These are phyloP conservation scores for Peronospora farinosa DNA, from an alignment of 352 stramenopile species.

Conservation along the genomic window DNA sequence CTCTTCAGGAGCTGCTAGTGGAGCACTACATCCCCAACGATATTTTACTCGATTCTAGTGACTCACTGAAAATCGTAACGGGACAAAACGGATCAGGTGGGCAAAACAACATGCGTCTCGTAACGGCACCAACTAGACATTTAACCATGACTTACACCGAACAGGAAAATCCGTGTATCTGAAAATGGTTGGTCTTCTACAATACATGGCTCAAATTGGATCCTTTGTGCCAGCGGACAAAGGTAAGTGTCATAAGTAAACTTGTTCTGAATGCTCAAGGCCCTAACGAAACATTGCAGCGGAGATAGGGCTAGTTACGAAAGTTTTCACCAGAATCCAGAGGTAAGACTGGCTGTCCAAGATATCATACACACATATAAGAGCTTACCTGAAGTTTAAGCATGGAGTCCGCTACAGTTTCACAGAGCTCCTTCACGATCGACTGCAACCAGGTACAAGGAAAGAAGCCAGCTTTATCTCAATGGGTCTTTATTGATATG, in stretches of 20 bases:
- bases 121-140: not conserved
- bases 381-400: slow-evolving; percentile 25
- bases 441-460: slow-evolving; percentile 72
- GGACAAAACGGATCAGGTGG: slow-evolving; percentile 83
- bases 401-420: slow-evolving; percentile 67
- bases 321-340: slow-evolving; percentile 78
- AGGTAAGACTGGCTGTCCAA: slow-evolving; percentile 32
- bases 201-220: slow-evolving; percentile 83
- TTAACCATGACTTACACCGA: not conserved
- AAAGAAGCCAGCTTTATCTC: not conserved
- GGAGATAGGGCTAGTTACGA: slow-evolving; percentile 63
- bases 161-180: slow-evolving; percentile 84
- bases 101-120: not conserved
- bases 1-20: slow-evolving; percentile 78
- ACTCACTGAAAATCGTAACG: slow-evolving; percentile 64
- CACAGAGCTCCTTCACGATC: slow-evolving; percentile 85
- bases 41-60: slow-evolving; percentile 35
- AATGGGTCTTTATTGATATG: slow-evolving; percentile 2
- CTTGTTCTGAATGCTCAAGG: not conserved
- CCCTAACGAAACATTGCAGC: slow-evolving; percentile 31
- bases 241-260: slow-evolving; percentile 28
- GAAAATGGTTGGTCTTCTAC: slow-evolving; percentile 78
- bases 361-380: not conserved
- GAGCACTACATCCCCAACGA: slow-evolving; percentile 84
- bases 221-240: slow-evolving; percentile 69